Conservation (phyloP, 805 yeast species). For the Nakazawaea pomicola region DNA sequence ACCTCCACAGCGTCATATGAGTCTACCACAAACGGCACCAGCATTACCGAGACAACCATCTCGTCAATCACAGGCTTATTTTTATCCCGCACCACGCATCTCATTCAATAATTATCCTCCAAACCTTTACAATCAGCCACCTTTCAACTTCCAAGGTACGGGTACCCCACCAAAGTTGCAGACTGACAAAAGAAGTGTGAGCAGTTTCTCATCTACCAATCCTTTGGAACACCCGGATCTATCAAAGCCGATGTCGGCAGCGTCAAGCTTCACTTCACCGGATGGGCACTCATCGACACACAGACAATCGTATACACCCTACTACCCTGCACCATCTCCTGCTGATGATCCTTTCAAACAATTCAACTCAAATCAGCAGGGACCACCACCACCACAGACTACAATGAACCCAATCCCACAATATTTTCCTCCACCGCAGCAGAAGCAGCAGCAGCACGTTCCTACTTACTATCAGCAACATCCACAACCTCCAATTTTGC, state of each 20-base stretch:
- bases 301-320: too few species aligned
- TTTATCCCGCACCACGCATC: background rate
- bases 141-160: background rate
- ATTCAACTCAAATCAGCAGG: too few species aligned
- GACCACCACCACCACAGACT: too few species aligned
- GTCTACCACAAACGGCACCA: conserved; percentile 8
- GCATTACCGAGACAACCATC: background rate
- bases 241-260: background rate
- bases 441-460: too few species aligned
- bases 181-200: background rate
- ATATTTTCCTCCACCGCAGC: too few species aligned
- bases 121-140: background rate
- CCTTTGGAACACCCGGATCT: background rate
- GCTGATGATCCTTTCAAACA: too few species aligned
- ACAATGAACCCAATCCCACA: too few species aligned
- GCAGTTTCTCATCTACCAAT: background rate
- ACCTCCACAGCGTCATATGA: background rate
- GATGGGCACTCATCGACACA: too few species aligned
- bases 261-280: background rate
- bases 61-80: background rate
- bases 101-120: background rate
- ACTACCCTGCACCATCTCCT: too few species aligned
- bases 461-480: too few species aligned
- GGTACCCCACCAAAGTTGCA: background rate
- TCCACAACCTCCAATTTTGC: too few species aligned